Conservation (phyloP, 345 rosid genomes). For the Camelina hispida region DNA sequence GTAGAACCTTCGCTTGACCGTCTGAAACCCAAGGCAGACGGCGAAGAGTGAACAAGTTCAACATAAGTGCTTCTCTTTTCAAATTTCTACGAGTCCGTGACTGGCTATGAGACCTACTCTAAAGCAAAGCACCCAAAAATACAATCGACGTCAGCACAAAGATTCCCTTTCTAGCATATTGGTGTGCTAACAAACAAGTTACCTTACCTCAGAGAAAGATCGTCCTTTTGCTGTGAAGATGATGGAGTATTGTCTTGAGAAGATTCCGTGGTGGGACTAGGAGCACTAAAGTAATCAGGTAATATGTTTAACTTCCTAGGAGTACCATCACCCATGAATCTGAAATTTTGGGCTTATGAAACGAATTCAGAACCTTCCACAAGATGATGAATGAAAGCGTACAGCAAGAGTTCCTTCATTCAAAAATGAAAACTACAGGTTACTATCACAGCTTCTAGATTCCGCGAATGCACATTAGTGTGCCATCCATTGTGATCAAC, state of each 20-base stretch:
- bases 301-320: conserved; percentile 66
- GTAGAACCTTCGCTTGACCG: conserved; percentile 77
- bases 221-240: conserved; percentile 45
- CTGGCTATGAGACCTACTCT: conserved; percentile 59
- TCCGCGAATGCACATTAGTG: too few species aligned
- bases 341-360: conserved; percentile 11
- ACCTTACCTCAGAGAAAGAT: conserved; percentile 64
- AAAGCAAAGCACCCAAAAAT: conserved; percentile 48
- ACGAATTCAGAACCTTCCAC: conserved; percentile 23
- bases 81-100: conserved; percentile 56
- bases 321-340: conserved; percentile 76
- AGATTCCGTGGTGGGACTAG: conserved; percentile 52
- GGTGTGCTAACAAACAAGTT: conserved; percentile 20
- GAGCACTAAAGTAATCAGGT: conserved; percentile 70
- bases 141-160: conserved; percentile 31
- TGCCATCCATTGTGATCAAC: too few species aligned
- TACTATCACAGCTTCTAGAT: not conserved
- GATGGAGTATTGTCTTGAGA: conserved; percentile 51
- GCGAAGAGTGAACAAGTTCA: conserved; percentile 72
- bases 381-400: not conserved
- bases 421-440: conserved; percentile 14
- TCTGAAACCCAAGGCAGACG: conserved; percentile 79
- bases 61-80: conserved; percentile 66
- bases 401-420: conserved; percentile 11
- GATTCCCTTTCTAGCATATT: not conserved